Evolutionary conservation across 1,139 yeast species (phyloP).

Genomic region (Meyerozyma sp.): DNA sequence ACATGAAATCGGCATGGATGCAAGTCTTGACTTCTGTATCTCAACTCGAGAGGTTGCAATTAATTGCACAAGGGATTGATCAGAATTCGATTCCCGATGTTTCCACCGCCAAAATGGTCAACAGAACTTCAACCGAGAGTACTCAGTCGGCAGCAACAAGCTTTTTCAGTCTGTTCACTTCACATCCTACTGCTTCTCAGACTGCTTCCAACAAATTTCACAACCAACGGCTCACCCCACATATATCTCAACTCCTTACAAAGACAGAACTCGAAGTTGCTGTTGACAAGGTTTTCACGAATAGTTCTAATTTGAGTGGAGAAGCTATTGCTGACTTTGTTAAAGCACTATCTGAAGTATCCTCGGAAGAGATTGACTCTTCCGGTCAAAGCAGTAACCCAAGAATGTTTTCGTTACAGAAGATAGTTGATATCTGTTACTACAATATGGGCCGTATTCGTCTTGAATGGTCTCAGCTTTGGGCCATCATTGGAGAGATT

Average conservation of each 20-base stretch:
- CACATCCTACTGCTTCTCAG: slow-evolving; percentile 34
- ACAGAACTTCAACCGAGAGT: slow-evolving; percentile 55
- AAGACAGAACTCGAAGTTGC: slow-evolving; percentile 79
- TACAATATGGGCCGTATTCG: slow-evolving; percentile 96
- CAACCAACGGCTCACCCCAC: slow-evolving; percentile 36
- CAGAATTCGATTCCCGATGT: slow-evolving; percentile 86
- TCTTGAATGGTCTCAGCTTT: slow-evolving; percentile 93
- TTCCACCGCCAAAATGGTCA: slow-evolving; percentile 62
- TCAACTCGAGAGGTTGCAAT: slow-evolving; percentile 84
- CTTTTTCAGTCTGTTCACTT: slow-evolving; percentile 42
- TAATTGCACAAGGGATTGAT: slow-evolving; percentile 85
- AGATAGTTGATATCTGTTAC: slow-evolving; percentile 94
- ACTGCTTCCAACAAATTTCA: slow-evolving; percentile 39
- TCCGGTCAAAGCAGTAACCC: slow-evolving; percentile 81
- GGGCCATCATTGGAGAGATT: slow-evolving; percentile 91
- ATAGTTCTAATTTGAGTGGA: slow-evolving; percentile 75
- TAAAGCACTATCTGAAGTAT: slow-evolving; percentile 78
- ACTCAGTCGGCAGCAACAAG: slow-evolving; percentile 33
- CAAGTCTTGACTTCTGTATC: slow-evolving; percentile 79
- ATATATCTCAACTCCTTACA: slow-evolving; percentile 46
- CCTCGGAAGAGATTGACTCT: slow-evolving; percentile 86
- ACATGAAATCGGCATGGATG: slow-evolving; percentile 70
- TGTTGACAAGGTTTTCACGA: slow-evolving; percentile 82
- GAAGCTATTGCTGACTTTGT: slow-evolving; percentile 85
- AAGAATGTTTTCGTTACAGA: slow-evolving; percentile 86